Evolutionary conservation across 2,329 filamentous ascomycete genomes (phyloP).

Genomic region (Arthrobotrys pseudoclavata): DNA sequence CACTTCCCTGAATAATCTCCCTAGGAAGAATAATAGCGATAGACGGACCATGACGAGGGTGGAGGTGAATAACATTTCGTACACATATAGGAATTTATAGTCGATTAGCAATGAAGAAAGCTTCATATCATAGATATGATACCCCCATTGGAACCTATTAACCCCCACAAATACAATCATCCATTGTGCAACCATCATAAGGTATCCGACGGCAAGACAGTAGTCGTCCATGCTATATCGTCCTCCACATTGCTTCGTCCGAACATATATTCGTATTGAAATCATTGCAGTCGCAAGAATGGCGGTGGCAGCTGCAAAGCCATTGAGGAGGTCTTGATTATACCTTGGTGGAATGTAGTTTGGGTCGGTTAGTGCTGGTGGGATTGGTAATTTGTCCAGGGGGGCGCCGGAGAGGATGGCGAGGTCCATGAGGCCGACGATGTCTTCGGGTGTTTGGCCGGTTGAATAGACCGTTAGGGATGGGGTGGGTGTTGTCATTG

Average conservation of each 20-base stretch:
- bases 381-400: not conserved
- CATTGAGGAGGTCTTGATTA: slow-evolving; percentile 44
- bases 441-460: slow-evolving; percentile 45
- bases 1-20: slow-evolving; percentile 40
- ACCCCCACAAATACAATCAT: slow-evolving; percentile 47
- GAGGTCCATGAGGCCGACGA: slow-evolving; percentile 30
- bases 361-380: slow-evolving; percentile 37
- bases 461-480: slow-evolving; percentile 40
- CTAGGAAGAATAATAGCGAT: slow-evolving; percentile 38
- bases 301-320: slow-evolving; percentile 30
- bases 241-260: slow-evolving; percentile 35
- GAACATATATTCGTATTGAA: slow-evolving; percentile 34
- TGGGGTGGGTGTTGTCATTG: slow-evolving; percentile 22
- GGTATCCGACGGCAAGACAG: slow-evolving; percentile 28
- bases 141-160: slow-evolving; percentile 49
- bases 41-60: slow-evolving; percentile 40
- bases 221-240: slow-evolving; percentile 43
- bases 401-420: slow-evolving; percentile 32
- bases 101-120: slow-evolving; percentile 33
- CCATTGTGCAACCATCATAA: slow-evolving; percentile 37
- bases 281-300: slow-evolving; percentile 37
- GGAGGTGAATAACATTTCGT: slow-evolving; percentile 39
- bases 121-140: slow-evolving; percentile 53
- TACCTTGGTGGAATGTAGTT: slow-evolving; percentile 35
- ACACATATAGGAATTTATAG: slow-evolving; percentile 47